Evolutionary conservation across 179 eudicot genomes (phyloP).

Genomic region (Vitellaria paradoxa): DNA sequence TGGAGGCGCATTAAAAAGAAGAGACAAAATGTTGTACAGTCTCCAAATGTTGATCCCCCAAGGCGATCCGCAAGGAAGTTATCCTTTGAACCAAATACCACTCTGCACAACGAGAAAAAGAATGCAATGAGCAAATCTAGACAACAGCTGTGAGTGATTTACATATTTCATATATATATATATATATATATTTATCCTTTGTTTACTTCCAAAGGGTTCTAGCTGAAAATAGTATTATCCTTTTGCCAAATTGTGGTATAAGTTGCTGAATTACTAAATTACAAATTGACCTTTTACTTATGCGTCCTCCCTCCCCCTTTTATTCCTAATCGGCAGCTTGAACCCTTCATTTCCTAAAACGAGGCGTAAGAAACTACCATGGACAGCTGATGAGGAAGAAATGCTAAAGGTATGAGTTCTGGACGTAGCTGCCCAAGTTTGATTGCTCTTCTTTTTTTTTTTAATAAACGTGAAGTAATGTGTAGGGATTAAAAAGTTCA

Average conservation of each 20-base stretch:
- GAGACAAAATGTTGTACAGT: constrained; percentile 4
- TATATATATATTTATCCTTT: background rate
- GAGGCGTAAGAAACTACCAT: constrained; percentile 42
- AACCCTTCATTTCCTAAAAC: constrained; percentile 18
- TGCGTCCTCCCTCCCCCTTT: background rate
- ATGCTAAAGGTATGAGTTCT: constrained; percentile 45
- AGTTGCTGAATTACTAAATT: background rate
- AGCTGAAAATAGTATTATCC: background rate
- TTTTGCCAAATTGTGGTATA: background rate
- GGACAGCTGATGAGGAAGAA: constrained; percentile 69
- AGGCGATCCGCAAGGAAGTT: constrained; percentile 20
- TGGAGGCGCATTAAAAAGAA: background rate
- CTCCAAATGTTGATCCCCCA: constrained; percentile 13
- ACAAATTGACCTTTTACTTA: background rate
- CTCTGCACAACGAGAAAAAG: constrained; percentile 5
- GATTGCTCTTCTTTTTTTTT: background rate
- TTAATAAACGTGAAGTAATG: background rate
- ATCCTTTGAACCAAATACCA: constrained; percentile 4
- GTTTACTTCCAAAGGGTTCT: background rate
- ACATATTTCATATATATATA: background rate
- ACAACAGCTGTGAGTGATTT: constrained; percentile 21
- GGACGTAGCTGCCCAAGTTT: background rate
- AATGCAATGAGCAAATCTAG: constrained; percentile 3
- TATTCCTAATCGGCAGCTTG: constrained; percentile 25
- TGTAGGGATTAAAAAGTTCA: background rate